Evolutionary conservation across 495 filamentous ascomycete species (phyloP).

Genomic region (Lichenothelia convexa): DNA sequence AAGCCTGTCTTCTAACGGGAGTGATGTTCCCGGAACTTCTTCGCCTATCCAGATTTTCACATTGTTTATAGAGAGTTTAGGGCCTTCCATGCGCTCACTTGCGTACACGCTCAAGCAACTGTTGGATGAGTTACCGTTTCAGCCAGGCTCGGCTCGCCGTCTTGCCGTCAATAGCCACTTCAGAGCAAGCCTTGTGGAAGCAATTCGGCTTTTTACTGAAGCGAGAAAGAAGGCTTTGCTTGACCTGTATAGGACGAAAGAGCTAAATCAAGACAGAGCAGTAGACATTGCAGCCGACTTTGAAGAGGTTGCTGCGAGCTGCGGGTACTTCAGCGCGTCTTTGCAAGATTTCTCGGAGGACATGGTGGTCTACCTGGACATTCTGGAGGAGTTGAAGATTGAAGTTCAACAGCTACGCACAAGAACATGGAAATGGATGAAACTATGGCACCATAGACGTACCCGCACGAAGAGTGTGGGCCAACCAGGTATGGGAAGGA

Average conservation of each 20-base stretch:
- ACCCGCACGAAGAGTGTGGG: not conserved
- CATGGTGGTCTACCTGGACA: constrained; percentile 60
- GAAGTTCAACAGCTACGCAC: constrained; percentile 36
- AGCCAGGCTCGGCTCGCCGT: constrained; percentile 35
- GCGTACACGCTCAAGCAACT: constrained; percentile 79
- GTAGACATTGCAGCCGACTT: constrained; percentile 75
- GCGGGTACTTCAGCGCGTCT: constrained; percentile 85
- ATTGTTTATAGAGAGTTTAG: constrained; percentile 68
- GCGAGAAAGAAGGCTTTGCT: constrained; percentile 58
- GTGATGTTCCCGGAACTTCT: not conserved
- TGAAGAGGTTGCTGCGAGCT: constrained; percentile 89
- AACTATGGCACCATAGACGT: constrained; percentile 44
- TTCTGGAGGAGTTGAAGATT: constrained; percentile 66
- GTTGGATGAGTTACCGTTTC: constrained; percentile 72
- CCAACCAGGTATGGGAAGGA: not conserved
- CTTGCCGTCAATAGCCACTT: constrained; percentile 66
- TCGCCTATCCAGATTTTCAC: constrained; percentile 63
- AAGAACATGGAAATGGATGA: constrained; percentile 73
- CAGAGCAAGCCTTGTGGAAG: constrained; percentile 54
- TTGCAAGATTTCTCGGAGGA: constrained; percentile 80
- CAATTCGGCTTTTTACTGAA: constrained; percentile 55
- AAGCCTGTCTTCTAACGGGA: not conserved
- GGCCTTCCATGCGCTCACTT: constrained; percentile 85
- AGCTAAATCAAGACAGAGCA: constrained; percentile 41
- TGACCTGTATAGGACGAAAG: constrained; percentile 58